These are phyloP conservation scores for Anaeromyces robustus DNA, from an alignment of 192 early-diverging fungal species.

Conservation along the genomic window DNA sequence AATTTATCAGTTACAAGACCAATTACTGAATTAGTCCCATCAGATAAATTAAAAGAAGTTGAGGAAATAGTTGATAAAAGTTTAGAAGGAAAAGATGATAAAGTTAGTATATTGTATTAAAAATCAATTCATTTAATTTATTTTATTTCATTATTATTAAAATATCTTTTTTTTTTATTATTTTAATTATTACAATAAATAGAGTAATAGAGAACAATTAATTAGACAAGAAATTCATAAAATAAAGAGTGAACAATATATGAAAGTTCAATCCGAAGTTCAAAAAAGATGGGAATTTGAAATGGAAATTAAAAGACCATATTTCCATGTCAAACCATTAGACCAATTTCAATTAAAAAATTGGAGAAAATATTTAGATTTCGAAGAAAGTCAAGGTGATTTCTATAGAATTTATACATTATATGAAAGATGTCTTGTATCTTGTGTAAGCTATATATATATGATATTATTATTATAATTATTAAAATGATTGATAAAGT, in stretches of 20 bases:
- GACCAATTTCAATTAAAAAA: slow-evolving; percentile 50
- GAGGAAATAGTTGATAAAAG: slow-evolving; percentile 7
- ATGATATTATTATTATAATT: no score
- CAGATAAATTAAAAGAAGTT: slow-evolving; percentile 24
- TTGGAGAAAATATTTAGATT: slow-evolving; percentile 59
- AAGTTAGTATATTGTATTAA: background rate
- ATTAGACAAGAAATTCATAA: slow-evolving; percentile 40
- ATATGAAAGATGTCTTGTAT: slow-evolving; percentile 58
- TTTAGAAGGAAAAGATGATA: slow-evolving; percentile 4
- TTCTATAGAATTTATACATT: slow-evolving; percentile 34
- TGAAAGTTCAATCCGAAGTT: slow-evolving; percentile 45
- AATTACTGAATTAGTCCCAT: slow-evolving; percentile 27
- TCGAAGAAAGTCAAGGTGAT: slow-evolving; percentile 46
- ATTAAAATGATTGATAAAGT: no score
- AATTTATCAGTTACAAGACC: slow-evolving; percentile 32
- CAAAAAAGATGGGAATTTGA: slow-evolving; percentile 65
- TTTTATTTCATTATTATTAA: slow-evolving; percentile 5
- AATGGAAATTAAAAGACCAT: slow-evolving; percentile 57
- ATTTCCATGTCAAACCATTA: slow-evolving; percentile 65
- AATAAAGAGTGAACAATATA: slow-evolving; percentile 35
- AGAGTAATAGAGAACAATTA: slow-evolving; percentile 30
- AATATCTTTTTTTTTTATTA: no score
- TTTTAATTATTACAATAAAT: slow-evolving; percentile 11
- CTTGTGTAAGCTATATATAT: slow-evolving; percentile 39
- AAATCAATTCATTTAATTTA: background rate